Evolutionary conservation across 2,329 filamentous ascomycete genomes (phyloP).

Genomic region (Alternaria ethzedia): DNA sequence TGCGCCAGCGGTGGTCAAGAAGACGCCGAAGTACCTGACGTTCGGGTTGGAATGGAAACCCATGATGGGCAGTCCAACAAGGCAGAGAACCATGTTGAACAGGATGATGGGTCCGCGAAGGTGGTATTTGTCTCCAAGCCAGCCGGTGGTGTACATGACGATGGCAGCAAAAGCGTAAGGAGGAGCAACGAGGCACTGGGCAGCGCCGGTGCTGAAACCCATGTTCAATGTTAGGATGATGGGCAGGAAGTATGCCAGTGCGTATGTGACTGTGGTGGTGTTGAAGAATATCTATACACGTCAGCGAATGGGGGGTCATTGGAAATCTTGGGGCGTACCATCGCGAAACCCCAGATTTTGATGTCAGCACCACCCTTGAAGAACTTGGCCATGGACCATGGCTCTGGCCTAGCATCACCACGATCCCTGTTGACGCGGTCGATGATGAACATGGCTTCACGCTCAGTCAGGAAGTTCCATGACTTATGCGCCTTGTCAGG

Average conservation of each 20-base stretch:
- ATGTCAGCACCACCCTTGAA: constrained; percentile 55
- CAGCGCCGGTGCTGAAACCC: constrained; percentile 66
- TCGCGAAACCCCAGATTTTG: constrained; percentile 63
- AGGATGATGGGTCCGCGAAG: constrained; percentile 58
- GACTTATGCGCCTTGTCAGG: constrained; percentile 52
- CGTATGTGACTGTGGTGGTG: constrained; percentile 75
- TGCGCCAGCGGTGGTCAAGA: constrained; percentile 76
- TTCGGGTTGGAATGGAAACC: constrained; percentile 65
- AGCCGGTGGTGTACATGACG: constrained; percentile 61
- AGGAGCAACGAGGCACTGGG: constrained; percentile 72
- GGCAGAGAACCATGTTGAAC: constrained; percentile 60
- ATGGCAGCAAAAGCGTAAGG: constrained; percentile 47
- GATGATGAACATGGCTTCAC: constrained; percentile 58
- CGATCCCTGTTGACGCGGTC: constrained; percentile 61
- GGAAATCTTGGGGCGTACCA: constrained; percentile 30
- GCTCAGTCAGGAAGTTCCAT: constrained; percentile 54
- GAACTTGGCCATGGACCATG: constrained; percentile 58
- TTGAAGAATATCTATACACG: constrained; percentile 58
- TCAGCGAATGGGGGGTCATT: constrained; percentile 16
- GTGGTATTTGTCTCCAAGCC: constrained; percentile 70
- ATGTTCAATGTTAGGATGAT: constrained; percentile 71
- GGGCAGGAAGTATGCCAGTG: constrained; percentile 79
- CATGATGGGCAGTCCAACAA: constrained; percentile 75
- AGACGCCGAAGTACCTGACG: constrained; percentile 75
- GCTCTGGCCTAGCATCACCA: constrained; percentile 57